Percentiles rank a stretch among this genome's conserved stretches.
Conservation (phyloP, 2,329 filamentous ascomycete species). For the Colletotrichum phormii region DNA sequence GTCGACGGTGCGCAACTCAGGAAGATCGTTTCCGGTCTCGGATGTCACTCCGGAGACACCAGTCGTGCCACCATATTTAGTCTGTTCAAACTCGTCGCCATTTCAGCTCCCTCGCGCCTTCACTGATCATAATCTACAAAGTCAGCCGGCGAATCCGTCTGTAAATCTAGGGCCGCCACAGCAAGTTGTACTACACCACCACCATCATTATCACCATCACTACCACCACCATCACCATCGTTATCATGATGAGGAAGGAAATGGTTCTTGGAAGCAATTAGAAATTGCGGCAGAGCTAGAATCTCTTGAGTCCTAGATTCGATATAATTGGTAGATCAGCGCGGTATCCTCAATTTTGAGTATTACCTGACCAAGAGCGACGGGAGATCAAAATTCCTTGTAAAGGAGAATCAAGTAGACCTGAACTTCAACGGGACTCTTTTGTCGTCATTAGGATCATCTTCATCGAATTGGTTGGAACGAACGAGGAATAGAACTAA, state of each 20-base stretch:
- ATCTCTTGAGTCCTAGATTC: too few species aligned
- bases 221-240: not conserved
- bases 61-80: not conserved
- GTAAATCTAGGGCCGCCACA: not conserved
- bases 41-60: not conserved
- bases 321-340: too few species aligned
- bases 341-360: too few species aligned
- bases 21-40: not conserved
- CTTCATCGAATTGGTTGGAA: too few species aligned
- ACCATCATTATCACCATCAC: not conserved
- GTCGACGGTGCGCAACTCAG: not conserved
- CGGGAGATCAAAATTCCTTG: too few species aligned
- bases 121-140: not conserved
- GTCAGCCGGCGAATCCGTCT: not conserved
- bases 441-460: too few species aligned
- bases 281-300: not conserved
- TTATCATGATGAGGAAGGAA: not conserved
- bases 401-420: too few species aligned
- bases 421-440: too few species aligned
- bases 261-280: not conserved
- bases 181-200: not conserved
- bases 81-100: not conserved
- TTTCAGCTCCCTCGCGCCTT: not conserved
- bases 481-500: too few species aligned
- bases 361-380: too few species aligned